Conservation (phyloP, 768 basidiomycete genomes). For the Erythrobasidium yunnanense region DNA sequence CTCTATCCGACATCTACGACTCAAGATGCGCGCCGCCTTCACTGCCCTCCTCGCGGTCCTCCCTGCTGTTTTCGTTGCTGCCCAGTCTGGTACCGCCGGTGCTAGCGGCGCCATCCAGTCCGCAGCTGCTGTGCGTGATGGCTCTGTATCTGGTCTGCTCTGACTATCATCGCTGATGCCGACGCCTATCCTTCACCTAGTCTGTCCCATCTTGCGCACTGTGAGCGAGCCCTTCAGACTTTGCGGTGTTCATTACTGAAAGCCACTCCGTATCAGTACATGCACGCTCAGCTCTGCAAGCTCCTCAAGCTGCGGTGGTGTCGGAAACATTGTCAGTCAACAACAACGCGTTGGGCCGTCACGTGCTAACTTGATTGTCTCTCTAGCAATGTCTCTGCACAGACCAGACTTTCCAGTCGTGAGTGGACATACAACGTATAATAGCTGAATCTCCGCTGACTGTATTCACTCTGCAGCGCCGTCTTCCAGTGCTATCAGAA, state of each 20-base stretch:
- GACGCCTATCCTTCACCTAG: not conserved
- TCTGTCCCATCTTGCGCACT: slow-evolving; percentile 10
- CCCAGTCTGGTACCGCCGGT: not conserved
- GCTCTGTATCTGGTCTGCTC: not conserved
- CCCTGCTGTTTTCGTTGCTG: slow-evolving; percentile 15
- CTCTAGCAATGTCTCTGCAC: slow-evolving; percentile 9
- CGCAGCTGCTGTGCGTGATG: not conserved
- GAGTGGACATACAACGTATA: not conserved
- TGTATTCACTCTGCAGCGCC: not conserved
- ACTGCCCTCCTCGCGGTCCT: slow-evolving; percentile 18
- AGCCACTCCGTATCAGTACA: slow-evolving; percentile 3
- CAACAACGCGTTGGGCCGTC: no score
- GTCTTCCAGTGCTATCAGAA: slow-evolving; percentile 23
- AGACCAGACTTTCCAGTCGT: slow-evolving; percentile 6
- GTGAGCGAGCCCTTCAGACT: no score
- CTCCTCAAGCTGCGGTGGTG: slow-evolving; percentile 9
- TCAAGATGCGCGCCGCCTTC: slow-evolving; percentile 16
- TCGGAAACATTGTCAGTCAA: slow-evolving; percentile 1
- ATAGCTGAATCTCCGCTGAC: not conserved
- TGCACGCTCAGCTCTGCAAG: slow-evolving; percentile 5
- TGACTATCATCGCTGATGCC: not conserved
- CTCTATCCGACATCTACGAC: no score
- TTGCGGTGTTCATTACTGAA: no score
- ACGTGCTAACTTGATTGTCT: not conserved
- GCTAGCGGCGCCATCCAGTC: not conserved